Evolutionary conservation across 2,329 filamentous ascomycete species (phyloP).

Genomic region (Scedosporium dehoogii): DNA sequence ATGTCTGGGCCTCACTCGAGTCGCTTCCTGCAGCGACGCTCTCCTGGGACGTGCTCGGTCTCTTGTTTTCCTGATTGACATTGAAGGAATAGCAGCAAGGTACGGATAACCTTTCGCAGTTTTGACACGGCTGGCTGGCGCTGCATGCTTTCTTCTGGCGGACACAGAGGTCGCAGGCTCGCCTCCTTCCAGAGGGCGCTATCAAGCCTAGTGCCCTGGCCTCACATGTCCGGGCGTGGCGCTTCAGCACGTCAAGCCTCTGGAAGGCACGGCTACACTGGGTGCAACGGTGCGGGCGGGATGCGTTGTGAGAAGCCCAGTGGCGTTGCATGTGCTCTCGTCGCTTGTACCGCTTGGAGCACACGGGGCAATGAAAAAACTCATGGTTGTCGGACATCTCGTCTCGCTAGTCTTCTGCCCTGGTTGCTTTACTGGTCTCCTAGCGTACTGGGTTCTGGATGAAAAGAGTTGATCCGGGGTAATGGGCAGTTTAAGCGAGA

Average conservation of each 20-base stretch:
- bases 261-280: constrained; percentile 22
- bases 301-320: constrained; percentile 19
- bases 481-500: too few species aligned
- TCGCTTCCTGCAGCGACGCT: not conserved
- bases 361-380: constrained; percentile 20
- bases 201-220: constrained; percentile 9
- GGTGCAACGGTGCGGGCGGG: constrained; percentile 21
- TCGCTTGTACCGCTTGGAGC: constrained; percentile 24
- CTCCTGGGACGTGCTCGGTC: not conserved
- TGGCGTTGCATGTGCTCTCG: constrained; percentile 26
- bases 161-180: constrained; percentile 41
- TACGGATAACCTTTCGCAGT: constrained; percentile 45
- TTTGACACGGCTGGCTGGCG: constrained; percentile 61
- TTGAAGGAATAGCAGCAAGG: constrained; percentile 42
- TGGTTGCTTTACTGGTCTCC: too few species aligned
- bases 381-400: constrained; percentile 2
- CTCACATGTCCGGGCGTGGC: constrained; percentile 23
- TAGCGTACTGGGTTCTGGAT: too few species aligned
- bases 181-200: constrained; percentile 13
- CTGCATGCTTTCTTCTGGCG: constrained; percentile 72
- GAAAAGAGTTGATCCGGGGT: too few species aligned
- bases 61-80: not conserved
- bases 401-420: not conserved
- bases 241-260: constrained; percentile 25
- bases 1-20: not conserved